Evolutionary conservation across 78 protist species (phyloP).

Genomic region (Dictyostelium intermedium): DNA sequence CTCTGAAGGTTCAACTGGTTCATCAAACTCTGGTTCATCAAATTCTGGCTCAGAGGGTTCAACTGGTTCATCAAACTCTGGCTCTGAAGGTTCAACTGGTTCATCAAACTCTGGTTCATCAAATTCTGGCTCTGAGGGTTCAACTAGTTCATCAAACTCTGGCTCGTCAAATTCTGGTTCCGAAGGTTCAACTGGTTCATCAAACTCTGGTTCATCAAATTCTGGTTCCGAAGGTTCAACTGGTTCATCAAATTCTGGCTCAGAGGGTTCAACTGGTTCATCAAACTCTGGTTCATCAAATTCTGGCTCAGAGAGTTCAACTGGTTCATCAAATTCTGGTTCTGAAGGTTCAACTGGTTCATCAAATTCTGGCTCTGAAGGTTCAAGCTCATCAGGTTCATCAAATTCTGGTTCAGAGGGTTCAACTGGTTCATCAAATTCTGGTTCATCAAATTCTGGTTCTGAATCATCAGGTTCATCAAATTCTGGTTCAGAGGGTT

Average conservation of each 20-base stretch:
- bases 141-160: background rate
- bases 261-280: too few species aligned
- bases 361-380: background rate
- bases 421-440: background rate
- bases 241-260: background rate
- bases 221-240: background rate
- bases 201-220: background rate
- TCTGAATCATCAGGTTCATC: background rate
- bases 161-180: background rate
- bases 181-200: background rate
- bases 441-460: background rate
- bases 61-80: background rate
- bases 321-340: background rate
- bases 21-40: background rate
- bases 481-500: background rate
- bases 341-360: background rate
- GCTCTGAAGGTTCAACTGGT: background rate
- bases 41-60: background rate
- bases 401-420: background rate
- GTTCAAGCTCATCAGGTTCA: background rate
- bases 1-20: background rate
- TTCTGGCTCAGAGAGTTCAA: background rate
- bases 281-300: background rate
- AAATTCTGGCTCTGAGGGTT: background rate
- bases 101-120: constrained; percentile 1